A percentile compares a stretch with the other conserved stretches of the same genome.
phyloP scores from a whole-genome alignment of 257 asterid genomes.

The Paraleonurus japonicus region DNA sequence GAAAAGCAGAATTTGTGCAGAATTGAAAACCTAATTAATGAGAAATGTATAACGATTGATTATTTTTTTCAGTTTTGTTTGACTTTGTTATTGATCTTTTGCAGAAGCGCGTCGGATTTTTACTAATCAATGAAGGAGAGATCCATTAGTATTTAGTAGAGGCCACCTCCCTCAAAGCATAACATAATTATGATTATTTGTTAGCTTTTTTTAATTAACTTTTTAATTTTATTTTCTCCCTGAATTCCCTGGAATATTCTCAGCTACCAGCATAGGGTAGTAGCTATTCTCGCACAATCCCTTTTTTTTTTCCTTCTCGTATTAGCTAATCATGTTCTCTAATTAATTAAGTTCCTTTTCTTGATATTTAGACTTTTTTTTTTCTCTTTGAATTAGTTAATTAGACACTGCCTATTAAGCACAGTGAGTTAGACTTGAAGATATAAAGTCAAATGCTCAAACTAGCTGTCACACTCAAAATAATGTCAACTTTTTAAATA shows the following conservation, averaged over 20 bases:
- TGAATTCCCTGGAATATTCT: conserved; percentile 30
- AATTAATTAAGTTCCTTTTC: neutral
- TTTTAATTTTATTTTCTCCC: conserved; percentile 25
- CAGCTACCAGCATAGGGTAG: conserved; percentile 25
- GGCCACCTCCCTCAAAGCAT: neutral
- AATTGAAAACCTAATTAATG: neutral
- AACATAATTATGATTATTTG: neutral
- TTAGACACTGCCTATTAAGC: neutral
- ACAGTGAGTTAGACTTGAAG: neutral
- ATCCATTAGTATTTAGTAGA: conserved; percentile 31
- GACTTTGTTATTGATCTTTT: conserved; percentile 12
- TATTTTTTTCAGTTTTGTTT: neutral
- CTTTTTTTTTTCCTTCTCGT: no score
- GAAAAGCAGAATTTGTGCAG: neutral
- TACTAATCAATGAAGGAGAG: conserved; percentile 63
- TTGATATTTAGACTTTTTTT: neutral
- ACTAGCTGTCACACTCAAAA: conserved; percentile 1
- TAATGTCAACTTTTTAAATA: conserved; percentile 10
- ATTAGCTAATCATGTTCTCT: conserved; percentile 7
- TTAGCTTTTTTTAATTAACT: neutral
- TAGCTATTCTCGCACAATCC: no score
- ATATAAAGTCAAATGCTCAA: conserved; percentile 11
- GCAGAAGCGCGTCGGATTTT: conserved; percentile 85
- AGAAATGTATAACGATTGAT: neutral
- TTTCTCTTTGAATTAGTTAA: neutral